Evolutionary conservation across 345 rosid species (phyloP).

Genomic region (Hibiscus trionum): DNA sequence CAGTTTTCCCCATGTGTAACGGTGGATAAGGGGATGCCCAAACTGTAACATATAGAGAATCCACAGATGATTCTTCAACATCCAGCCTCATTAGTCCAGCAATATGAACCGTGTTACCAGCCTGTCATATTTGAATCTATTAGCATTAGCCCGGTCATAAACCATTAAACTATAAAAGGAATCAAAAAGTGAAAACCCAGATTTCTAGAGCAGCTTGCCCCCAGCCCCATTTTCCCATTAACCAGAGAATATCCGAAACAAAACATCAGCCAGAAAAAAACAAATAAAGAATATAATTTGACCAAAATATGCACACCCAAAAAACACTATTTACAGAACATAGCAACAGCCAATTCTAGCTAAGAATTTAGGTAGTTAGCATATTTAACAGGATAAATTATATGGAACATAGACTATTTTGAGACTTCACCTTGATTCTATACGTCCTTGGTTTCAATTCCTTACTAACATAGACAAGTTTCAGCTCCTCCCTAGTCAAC

Average conservation of each 20-base stretch:
- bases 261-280: neutral
- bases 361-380: neutral
- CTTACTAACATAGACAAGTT: constrained; percentile 65
- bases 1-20: constrained; percentile 91
- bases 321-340: neutral
- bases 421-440: constrained; percentile 68
- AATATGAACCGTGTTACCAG: constrained; percentile 65
- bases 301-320: neutral
- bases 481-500: constrained; percentile 86
- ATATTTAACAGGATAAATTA: neutral
- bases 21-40: constrained; percentile 93
- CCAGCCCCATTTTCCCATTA: neutral
- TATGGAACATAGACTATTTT: neutral
- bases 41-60: constrained; percentile 74
- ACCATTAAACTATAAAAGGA: neutral
- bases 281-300: neutral
- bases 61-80: constrained; percentile 56
- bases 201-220: neutral
- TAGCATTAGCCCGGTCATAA: constrained; percentile 9
- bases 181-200: neutral
- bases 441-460: constrained; percentile 89
- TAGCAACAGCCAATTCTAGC: neutral
- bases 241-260: neutral
- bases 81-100: constrained; percentile 93
- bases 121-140: constrained; percentile 39